Evolutionary conservation across 352 stramenopile genomes (phyloP).

Genomic region (Phytopythium ostracodes): DNA sequence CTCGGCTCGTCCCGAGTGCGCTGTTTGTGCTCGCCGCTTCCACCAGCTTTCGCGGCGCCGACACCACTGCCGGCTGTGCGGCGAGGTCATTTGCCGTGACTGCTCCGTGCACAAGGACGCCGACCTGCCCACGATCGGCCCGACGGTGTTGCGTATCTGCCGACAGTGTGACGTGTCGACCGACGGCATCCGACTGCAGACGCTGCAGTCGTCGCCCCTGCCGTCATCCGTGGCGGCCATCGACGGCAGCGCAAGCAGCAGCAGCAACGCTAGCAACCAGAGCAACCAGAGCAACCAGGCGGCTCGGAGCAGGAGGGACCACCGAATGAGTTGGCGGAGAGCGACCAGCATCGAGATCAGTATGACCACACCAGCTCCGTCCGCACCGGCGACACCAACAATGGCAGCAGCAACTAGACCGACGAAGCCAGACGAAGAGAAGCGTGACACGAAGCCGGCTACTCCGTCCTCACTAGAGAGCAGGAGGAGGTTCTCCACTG

Average conservation of each 20-base stretch:
- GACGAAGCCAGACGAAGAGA: not conserved
- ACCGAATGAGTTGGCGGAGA: not conserved
- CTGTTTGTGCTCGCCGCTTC: constrained; percentile 63
- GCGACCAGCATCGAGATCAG: not conserved
- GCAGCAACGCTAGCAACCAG: not conserved
- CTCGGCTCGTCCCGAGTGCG: constrained; percentile 43
- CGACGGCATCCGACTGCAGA: not conserved
- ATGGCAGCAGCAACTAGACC: not conserved
- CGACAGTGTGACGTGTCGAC: constrained; percentile 36
- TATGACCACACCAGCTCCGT: not conserved
- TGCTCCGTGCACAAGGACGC: constrained; percentile 73
- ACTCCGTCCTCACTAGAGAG: constrained; percentile 7
- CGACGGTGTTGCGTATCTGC: constrained; percentile 66
- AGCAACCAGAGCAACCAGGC: not conserved
- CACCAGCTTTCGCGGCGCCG: constrained; percentile 56
- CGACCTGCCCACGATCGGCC: constrained; percentile 58
- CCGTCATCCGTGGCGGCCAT: not conserved
- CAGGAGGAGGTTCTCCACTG: constrained; percentile 5
- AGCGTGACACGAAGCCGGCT: not conserved
- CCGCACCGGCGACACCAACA: not conserved
- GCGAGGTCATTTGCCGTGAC: constrained; percentile 69
- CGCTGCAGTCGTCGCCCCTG: not conserved
- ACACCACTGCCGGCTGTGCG: constrained; percentile 75
- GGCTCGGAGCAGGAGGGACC: not conserved
- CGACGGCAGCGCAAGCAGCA: not conserved